Conservation (phyloP, 768 basidiomycete genomes). For the Boletus rufocinnamomeus region DNA sequence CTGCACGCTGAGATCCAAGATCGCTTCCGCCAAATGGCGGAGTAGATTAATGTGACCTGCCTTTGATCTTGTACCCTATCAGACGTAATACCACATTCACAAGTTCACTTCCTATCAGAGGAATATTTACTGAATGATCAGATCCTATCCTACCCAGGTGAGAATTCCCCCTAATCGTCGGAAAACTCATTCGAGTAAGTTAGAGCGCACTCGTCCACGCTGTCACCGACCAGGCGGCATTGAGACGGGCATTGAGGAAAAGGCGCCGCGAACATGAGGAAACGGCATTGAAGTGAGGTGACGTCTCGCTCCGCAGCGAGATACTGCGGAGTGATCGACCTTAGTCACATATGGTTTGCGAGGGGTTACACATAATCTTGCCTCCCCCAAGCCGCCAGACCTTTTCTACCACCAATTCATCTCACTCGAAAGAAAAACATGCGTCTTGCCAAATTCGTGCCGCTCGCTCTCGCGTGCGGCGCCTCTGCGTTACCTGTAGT, state of each 20-base stretch:
- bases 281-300: not conserved
- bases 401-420: not conserved
- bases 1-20: constrained; percentile 87
- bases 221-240: not conserved
- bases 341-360: not conserved
- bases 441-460: constrained; percentile 12
- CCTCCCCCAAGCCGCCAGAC: not conserved
- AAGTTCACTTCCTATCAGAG: not conserved
- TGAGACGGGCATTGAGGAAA: not conserved
- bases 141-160: not conserved
- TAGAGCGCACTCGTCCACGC: not conserved
- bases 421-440: constrained; percentile 12
- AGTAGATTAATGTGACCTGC: constrained; percentile 45
- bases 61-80: constrained; percentile 23
- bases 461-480: constrained; percentile 14
- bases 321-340: constrained; percentile 10
- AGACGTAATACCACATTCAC: constrained; percentile 22
- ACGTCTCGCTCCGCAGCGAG: constrained; percentile 3
- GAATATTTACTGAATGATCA: not conserved
- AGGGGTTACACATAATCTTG: not conserved
- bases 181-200: not conserved
- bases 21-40: constrained; percentile 85
- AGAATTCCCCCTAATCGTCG: not conserved
- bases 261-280: not conserved
- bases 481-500: constrained; percentile 22